Evolutionary conservation across 805 yeast genomes (phyloP), one percentile per base, ranked within the genome.

Genomic region (Wickerhamomyces strasburgensis): DNA sequence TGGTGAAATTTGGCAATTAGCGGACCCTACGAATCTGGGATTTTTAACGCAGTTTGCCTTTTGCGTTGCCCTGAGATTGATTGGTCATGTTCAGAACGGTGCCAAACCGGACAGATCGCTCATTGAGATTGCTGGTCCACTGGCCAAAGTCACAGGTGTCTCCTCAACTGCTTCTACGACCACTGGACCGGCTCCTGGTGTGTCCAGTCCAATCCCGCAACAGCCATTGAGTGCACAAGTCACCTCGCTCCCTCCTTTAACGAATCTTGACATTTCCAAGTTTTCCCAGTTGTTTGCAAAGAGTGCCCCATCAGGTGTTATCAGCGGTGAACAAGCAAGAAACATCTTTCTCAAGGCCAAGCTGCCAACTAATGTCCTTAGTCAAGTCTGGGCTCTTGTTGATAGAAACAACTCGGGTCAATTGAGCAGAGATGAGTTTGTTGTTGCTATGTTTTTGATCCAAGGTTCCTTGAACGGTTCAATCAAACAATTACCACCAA

Each of bases 361-460:
- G 47, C 66, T 93, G 39, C 87, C 95, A 19, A 82, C 80, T 25
- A 73, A 74, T 18, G 72, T 78, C 2, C 67, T 93, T 43, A 95
- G 94, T 39, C 83, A 80, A 56, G 80, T 93, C 41, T 93, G 98
- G 98, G 73, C 73, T 37, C 67, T 90, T 39, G 93, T 84, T 30
- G 98, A 93, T 57, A 76, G 78, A 43, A 72, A 73, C 37, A 79
- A 79, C 48, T 62, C 73, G 2, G 98, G 98, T 5, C 68, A 74
- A 38, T 73, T 93, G 50, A 70, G 74, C 39, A 74, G 79, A 54
- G 71, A 79, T 13, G 89, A 86, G 56, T 93, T 93, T 51, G 75
- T 86, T 31, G 75, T 90, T 51, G 97, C 98, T 6, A 90, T 93
- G 98, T 95, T 85, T 61, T 70, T 93, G 56, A 86, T 93, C 46